Percentiles rank a stretch among this genome's conserved stretches.
Conservation (phyloP, 805 yeast species). For the Torulaspora franciscae region DNA sequence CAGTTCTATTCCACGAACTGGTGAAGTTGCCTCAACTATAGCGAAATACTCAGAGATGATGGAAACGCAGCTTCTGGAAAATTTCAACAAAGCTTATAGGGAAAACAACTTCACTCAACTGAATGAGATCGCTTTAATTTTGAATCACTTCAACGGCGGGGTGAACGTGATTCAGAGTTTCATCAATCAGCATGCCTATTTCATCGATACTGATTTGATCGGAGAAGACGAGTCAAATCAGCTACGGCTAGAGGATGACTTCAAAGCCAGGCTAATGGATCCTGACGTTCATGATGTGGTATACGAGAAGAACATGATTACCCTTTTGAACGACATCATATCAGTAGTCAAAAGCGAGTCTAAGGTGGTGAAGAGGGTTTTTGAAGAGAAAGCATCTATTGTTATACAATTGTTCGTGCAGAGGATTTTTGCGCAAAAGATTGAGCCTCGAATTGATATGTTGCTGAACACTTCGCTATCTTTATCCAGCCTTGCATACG, state of each 20-base stretch:
- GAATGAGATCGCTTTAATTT: conserved; percentile 68
- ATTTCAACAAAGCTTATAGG: conserved; percentile 70
- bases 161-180: conserved; percentile 74
- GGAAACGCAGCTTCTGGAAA: conserved; percentile 64
- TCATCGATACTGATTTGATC: conserved; percentile 39
- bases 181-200: conserved; percentile 72
- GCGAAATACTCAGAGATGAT: conserved; percentile 69
- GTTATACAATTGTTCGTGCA: conserved; percentile 69
- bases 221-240: conserved; percentile 30
- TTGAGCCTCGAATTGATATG: conserved; percentile 51
- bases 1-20: conserved; percentile 45
- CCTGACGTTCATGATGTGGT: conserved; percentile 48
- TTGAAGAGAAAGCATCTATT: conserved; percentile 55
- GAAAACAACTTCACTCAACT: conserved; percentile 63
- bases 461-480: conserved; percentile 60
- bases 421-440: conserved; percentile 69
- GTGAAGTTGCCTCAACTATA: conserved; percentile 40
- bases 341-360: conserved; percentile 67
- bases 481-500: conserved; percentile 62
- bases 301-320: conserved; percentile 49
- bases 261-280: conserved; percentile 58
- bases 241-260: conserved; percentile 40
- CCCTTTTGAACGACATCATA: conserved; percentile 51
- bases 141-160: conserved; percentile 81
- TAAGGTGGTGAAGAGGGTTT: conserved; percentile 65